These are phyloP conservation scores for Phlyctochytrium bullatum DNA, from an alignment of 192 early-diverging fungal genomes.

Conservation along the genomic window DNA sequence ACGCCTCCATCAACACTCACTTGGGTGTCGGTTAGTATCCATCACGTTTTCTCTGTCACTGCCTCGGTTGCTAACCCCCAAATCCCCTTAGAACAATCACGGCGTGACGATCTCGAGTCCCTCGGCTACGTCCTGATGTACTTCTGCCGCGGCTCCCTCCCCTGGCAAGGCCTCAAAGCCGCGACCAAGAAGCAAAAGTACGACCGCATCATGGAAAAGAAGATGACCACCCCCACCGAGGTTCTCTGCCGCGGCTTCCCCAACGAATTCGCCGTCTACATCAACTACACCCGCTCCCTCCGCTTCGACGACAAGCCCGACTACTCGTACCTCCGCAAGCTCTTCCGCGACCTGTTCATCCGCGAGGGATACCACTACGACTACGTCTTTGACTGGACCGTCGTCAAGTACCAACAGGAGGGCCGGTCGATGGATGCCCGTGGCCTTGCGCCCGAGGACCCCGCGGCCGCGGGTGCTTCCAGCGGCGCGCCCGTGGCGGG, in stretches of 20 bases:
- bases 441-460: no score
- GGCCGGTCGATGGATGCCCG: no score
- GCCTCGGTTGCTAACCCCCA: background rate
- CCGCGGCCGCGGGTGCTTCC: no score
- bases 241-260: conserved; percentile 57
- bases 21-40: conserved; percentile 50
- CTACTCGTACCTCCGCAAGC: conserved; percentile 61
- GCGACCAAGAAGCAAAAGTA: conserved; percentile 70
- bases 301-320: conserved; percentile 69
- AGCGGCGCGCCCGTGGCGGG: no score
- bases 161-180: conserved; percentile 65
- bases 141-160: conserved; percentile 58
- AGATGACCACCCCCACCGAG: conserved; percentile 66
- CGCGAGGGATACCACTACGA: conserved; percentile 63
- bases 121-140: conserved; percentile 68
- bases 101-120: conserved; percentile 65
- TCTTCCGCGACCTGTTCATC: conserved; percentile 63
- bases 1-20: conserved; percentile 61
- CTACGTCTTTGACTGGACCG: conserved; percentile 68
- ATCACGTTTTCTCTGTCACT: conserved; percentile 12
- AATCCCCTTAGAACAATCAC: conserved; percentile 59
- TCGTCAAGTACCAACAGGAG: conserved; percentile 53
- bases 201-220: conserved; percentile 70
- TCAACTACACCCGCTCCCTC: conserved; percentile 61
- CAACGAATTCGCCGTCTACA: conserved; percentile 61